Evolutionary conservation across 2,329 filamentous ascomycete species (phyloP).

Genomic region (Colletotrichum chrysophilum): DNA sequence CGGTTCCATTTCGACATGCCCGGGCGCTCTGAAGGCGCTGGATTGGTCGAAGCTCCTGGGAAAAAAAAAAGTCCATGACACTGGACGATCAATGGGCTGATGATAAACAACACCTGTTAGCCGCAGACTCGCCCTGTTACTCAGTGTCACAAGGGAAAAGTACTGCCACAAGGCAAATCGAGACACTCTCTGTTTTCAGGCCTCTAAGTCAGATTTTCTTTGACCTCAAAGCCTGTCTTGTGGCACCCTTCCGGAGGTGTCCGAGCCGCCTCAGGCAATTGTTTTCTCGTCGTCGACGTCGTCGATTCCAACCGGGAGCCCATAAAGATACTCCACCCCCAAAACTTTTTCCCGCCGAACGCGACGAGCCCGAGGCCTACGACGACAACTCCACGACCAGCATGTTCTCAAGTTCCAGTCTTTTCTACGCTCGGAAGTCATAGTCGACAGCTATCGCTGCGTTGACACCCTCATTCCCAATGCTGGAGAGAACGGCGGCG

Average conservation of each 20-base stretch:
- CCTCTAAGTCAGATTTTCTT: background rate
- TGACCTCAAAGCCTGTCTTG: background rate
- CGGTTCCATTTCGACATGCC: background rate
- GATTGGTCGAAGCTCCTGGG: constrained; percentile 10
- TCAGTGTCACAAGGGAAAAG: background rate
- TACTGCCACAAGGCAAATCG: background rate
- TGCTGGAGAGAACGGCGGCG: constrained; percentile 64
- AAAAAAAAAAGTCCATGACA: background rate
- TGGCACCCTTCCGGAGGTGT: background rate
- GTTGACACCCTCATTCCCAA: constrained; percentile 34
- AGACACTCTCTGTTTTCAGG: background rate
- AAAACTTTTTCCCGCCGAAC: background rate
- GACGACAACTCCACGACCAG: background rate
- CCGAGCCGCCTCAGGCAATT: background rate
- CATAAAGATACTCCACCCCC: constrained; percentile 1
- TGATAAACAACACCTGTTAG: background rate
- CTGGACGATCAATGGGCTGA: background rate
- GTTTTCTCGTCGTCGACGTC: constrained; percentile 1
- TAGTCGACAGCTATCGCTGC: constrained; percentile 3
- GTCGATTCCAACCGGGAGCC: background rate
- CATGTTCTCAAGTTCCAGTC: background rate
- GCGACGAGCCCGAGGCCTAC: background rate
- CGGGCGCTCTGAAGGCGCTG: background rate
- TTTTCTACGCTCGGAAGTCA: background rate
- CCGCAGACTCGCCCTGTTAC: background rate